These are phyloP conservation scores for Rutstroemia sp. DNA, from an alignment of 2,329 filamentous ascomycete genomes.

Conservation along the genomic window DNA sequence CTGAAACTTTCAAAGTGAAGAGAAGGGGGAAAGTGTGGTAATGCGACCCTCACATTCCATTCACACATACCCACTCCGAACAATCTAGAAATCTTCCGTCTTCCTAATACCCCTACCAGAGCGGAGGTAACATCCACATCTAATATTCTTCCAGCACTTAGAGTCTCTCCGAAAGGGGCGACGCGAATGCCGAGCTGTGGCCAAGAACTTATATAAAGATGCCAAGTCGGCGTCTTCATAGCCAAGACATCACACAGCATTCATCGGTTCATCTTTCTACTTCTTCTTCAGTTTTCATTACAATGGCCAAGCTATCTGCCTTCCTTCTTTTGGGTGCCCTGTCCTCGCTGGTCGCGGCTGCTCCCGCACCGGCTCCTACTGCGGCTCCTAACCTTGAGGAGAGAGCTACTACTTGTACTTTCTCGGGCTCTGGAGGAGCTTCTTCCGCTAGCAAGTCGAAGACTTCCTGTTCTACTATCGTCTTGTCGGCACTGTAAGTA, in stretches of 20 bases:
- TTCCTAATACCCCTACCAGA: neutral
- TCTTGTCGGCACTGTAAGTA: constrained; percentile 38
- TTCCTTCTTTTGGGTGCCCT: neutral
- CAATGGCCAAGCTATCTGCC: constrained; percentile 1
- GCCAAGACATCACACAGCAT: neutral
- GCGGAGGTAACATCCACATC: neutral
- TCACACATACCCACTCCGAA: neutral
- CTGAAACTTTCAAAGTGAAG: no score
- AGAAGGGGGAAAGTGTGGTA: neutral
- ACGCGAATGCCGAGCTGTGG: neutral
- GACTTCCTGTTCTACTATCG: constrained; percentile 45
- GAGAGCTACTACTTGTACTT: constrained; percentile 41
- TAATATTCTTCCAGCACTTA: constrained; percentile 4
- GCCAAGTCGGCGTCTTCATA: neutral
- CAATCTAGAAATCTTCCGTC: neutral
- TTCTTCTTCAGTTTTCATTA: neutral
- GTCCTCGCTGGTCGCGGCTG: constrained; percentile 2
- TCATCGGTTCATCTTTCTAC: neutral
- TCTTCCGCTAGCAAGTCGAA: constrained; percentile 41
- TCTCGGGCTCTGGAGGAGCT: constrained; percentile 37
- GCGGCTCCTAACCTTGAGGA: constrained; percentile 9
- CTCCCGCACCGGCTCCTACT: neutral
- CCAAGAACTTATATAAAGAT: neutral
- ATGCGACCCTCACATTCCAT: neutral
- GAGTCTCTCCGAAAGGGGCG: neutral